A percentile compares a stretch with the other conserved stretches of the same genome.
Conservation (phyloP, 306 rosid species). For the cucumber (Cucumis sativus) region Cucumber_9930_V3 NC_026661.2:597501-598000, state of each 20-base stretch:
- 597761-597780: conserved; percentile 84
- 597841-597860: not conserved
- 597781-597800: conserved; percentile 82
- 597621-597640: conserved; percentile 97
- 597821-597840: conserved; percentile 58
- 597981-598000: not conserved
- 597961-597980: not conserved
- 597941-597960: not conserved
- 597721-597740: conserved; percentile 37
- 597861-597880: not conserved
- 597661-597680: not conserved
- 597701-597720: not conserved
- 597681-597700: not conserved
- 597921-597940: not conserved
- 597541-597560: conserved; percentile 72
- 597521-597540: conserved; percentile 85
- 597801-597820: conserved; percentile 82
- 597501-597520: conserved; percentile 90
- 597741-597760: conserved; percentile 79
- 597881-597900: not conserved
- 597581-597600: conserved; percentile 67
- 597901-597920: not conserved
- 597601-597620: conserved; percentile 89
- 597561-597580: conserved; percentile 78
- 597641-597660: conserved; percentile 25